Percentiles rank a stretch among this genome's conserved stretches.
Conservation (phyloP, 306 rosid species). For the Casuarina equisetifolia region DNA sequence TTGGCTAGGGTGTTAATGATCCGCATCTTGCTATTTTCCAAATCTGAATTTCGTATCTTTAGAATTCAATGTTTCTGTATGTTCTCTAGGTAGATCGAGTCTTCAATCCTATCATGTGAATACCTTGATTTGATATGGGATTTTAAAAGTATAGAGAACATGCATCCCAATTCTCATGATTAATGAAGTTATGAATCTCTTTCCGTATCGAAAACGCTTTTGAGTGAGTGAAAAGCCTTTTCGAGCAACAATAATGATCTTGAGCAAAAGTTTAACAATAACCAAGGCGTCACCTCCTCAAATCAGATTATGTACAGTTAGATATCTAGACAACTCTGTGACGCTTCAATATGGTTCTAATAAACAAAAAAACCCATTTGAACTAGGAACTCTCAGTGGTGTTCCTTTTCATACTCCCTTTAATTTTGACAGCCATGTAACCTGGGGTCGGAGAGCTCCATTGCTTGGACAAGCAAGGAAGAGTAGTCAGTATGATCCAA, state of each 20-base stretch:
- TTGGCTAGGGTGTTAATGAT: too few species aligned
- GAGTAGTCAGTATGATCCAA: conserved; percentile 96
- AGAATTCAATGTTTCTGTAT: too few species aligned
- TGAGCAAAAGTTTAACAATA: conserved; percentile 29
- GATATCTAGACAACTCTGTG: conserved; percentile 29
- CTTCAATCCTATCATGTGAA: too few species aligned
- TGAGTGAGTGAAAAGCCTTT: conserved; percentile 19
- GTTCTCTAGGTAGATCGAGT: too few species aligned
- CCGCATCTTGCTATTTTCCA: too few species aligned
- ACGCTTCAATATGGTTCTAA: conserved; percentile 37
- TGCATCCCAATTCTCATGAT: too few species aligned
- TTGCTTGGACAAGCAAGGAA: conserved; percentile 90
- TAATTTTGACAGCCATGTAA: conserved; percentile 17
- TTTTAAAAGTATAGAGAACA: too few species aligned
- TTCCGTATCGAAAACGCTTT: too few species aligned
- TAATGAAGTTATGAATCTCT: too few species aligned
- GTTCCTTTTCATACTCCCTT: background rate
- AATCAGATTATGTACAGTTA: conserved; percentile 51
- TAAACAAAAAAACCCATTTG: conserved; percentile 43
- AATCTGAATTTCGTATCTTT: too few species aligned
- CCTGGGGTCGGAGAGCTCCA: conserved; percentile 99
- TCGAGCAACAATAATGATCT: conserved; percentile 27
- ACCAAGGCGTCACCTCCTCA: conserved; percentile 34
- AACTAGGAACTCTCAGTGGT: conserved; percentile 11
- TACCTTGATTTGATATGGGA: too few species aligned